These are phyloP conservation scores for Ophioceras dolichostomum DNA, from an alignment of 2,329 filamentous ascomycete genomes.

Conservation along the genomic window DNA sequence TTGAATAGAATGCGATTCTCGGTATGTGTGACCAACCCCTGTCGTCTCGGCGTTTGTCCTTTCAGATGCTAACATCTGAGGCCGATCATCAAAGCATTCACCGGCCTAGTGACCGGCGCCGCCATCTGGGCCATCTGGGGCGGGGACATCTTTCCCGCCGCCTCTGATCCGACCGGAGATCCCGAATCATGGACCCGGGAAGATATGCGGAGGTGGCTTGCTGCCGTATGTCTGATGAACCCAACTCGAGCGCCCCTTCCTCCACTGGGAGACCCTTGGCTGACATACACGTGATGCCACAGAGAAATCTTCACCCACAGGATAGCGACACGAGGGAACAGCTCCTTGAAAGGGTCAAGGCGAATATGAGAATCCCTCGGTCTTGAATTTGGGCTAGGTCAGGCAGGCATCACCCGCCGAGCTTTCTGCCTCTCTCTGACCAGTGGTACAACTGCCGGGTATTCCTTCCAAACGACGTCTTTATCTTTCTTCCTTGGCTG, in stretches of 20 bases:
- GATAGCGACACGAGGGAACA: slow-evolving; percentile 29
- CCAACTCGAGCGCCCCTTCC: too few relatives aligned
- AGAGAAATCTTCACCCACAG: slow-evolving; percentile 35
- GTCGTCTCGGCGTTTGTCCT: not conserved
- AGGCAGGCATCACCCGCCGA: too few relatives aligned
- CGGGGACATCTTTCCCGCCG: slow-evolving; percentile 66
- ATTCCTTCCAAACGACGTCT: too few relatives aligned
- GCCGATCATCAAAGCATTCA: slow-evolving; percentile 46
- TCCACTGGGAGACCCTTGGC: too few relatives aligned
- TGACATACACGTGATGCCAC: too few relatives aligned
- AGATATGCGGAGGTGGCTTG: slow-evolving; percentile 72
- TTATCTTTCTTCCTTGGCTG: too few relatives aligned
- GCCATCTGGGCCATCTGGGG: slow-evolving; percentile 81
- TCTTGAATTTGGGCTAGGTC: slow-evolving; percentile 9
- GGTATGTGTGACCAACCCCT: slow-evolving; percentile 30
- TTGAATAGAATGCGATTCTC: slow-evolving; percentile 62
- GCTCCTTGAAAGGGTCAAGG: slow-evolving; percentile 30
- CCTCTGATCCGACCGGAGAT: slow-evolving; percentile 67
- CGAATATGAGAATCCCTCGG: slow-evolving; percentile 30
- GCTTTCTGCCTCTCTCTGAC: too few relatives aligned
- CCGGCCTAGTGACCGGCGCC: slow-evolving; percentile 68
- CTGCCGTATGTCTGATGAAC: slow-evolving; percentile 58
- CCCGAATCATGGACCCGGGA: slow-evolving; percentile 61
- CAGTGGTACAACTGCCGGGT: too few relatives aligned
- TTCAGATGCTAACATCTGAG: too few relatives aligned